Percentiles rank a stretch among this genome's conserved stretches.
Conservation (phyloP, 1,284 basidiomycete genomes). For the Sporisorium iseilematis-ciliati region DNA sequence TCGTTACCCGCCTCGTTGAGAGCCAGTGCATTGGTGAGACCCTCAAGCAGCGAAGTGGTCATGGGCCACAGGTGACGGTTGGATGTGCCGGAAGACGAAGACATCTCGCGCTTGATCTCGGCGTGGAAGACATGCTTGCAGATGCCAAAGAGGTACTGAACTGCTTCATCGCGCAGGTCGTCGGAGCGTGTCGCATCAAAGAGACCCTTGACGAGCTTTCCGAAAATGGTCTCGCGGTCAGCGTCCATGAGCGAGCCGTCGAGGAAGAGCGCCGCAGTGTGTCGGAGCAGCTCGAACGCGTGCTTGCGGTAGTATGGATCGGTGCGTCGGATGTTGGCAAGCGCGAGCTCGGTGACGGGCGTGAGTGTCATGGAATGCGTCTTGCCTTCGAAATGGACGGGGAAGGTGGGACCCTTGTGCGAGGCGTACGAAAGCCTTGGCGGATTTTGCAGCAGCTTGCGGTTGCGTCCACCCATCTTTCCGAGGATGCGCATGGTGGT, state of each 20-base stretch:
- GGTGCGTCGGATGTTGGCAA: slow-evolving; percentile 77
- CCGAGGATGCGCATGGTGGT: slow-evolving; percentile 96
- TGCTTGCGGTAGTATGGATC: slow-evolving; percentile 78
- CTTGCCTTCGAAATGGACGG: slow-evolving; percentile 52
- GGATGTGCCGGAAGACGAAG: slow-evolving; percentile 72
- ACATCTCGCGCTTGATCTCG: slow-evolving; percentile 71
- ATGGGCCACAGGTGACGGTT: slow-evolving; percentile 75
- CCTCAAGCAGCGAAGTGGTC: slow-evolving; percentile 64
- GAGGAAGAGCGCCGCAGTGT: slow-evolving; percentile 79
- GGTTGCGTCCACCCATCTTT: slow-evolving; percentile 94
- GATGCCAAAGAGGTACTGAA: slow-evolving; percentile 78
- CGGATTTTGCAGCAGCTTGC: slow-evolving; percentile 82
- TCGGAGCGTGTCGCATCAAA: slow-evolving; percentile 82
- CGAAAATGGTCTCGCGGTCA: slow-evolving; percentile 82
- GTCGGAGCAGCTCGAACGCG: slow-evolving; percentile 84
- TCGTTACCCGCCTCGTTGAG: slow-evolving; percentile 56
- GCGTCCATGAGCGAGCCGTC: slow-evolving; percentile 74
- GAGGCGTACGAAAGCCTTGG: slow-evolving; percentile 78
- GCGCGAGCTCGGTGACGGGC: slow-evolving; percentile 80
- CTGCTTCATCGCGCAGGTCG: slow-evolving; percentile 79
- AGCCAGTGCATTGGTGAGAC: slow-evolving; percentile 60
- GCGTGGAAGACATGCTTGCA: slow-evolving; percentile 77
- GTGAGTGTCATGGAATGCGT: slow-evolving; percentile 78
- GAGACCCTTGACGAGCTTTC: slow-evolving; percentile 77
- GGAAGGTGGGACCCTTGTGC: slow-evolving; percentile 44